Base-by-base conservation (phyloP, 2,329 filamentous ascomycete species). In the Colletotrichum sp. region DNA sequence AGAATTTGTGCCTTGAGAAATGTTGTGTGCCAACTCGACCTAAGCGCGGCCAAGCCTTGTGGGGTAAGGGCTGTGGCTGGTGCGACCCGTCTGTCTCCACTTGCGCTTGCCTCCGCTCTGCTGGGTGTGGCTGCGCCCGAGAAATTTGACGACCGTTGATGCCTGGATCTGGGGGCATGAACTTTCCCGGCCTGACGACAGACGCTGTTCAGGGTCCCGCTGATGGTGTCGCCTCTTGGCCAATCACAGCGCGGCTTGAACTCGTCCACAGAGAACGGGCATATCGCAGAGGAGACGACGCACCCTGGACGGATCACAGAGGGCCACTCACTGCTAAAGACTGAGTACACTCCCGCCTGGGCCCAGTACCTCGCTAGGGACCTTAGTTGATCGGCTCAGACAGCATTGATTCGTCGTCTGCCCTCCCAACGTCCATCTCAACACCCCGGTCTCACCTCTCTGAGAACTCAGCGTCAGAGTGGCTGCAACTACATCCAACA, bases 401-500 rank as follows among this genome's bases (percentile, higher is more conserved):
- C 6, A 26, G 28, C 16, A 18, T 67, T 36, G 24, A 18, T 32
- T 34, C 4, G 24, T 7, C n/a, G 48, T 14, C 10, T 36, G 5
- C 36, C 30, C 38, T 61, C 55, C 12, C 38, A 26, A 38, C 18
- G 26, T n/a, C n/a, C 24, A 21, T 24, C 26, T 30, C 67, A 26
- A 43, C 7, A 65, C 34, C 66, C 66, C 26, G 18, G 24, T 43
- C 67, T 70, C 55, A 34, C 67, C 28, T 43, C 56, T n/a, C 56
- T 18, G 24, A 59, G 52, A 36, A 48, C 30, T 38, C 65, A 59
- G 32, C n/a, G 43, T 34, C 26, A 61, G 34, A 32, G 26, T 61
- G 5, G n/a, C 58, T 38, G 32, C 58, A 65, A 28, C 34, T 18
- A n/a, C 34, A 34, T 21, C 34, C 48, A 64, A 70, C 76, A 84